Evolutionary conservation across 2,329 filamentous ascomycete species (phyloP), one percentile per base, ranked within the genome.

Genomic region (Cytospora piceae): DNA sequence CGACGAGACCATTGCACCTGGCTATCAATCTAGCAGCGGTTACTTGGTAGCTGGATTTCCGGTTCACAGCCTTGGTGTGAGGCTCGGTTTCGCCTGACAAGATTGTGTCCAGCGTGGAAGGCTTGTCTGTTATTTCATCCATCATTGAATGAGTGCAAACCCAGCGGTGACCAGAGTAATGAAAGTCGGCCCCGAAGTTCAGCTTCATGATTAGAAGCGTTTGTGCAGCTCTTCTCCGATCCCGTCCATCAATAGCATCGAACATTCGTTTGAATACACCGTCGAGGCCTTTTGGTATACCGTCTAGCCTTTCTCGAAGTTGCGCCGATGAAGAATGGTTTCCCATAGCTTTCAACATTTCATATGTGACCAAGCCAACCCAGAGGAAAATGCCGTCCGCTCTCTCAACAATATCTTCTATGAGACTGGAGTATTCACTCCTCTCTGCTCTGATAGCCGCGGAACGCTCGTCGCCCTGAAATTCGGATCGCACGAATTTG

Each of bases 351-450:
- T 42, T 63, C 2, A 63, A 34, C 15, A 63, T 14, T 8, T 42
- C 37, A 15, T n/a, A 12, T 6, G 60, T 63, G 37, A 57, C 60
- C 12, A 63, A 15, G 1, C 52, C 15, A 20, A 49, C 52, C 52
- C 60, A 63, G 11, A 63, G 37, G 14, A 63, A 63, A 2, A 63
- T 34, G n/a, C 60, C 60, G 2, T 63, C 60, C 3, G 60, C 22
- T 37, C 52, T 49, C 4, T 57, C 22, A 17, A 63, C 52, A 15
- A 63, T 49, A 1, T 31, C 15, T 2, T n/a, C 7, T 3, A 63
- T 20, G 9, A 63, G 20, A 17, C 53, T 34, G 12, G 12, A 15
- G 51, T 54, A 31, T 0, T 7, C n/a, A 9, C 6, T 3, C 7
- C 14, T 42, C 7, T 63, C 17, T 17, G 34, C 52, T 24, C 22